phyloP scores from a whole-genome alignment of 345 rosid species.

The Brassica nigra region DNA sequence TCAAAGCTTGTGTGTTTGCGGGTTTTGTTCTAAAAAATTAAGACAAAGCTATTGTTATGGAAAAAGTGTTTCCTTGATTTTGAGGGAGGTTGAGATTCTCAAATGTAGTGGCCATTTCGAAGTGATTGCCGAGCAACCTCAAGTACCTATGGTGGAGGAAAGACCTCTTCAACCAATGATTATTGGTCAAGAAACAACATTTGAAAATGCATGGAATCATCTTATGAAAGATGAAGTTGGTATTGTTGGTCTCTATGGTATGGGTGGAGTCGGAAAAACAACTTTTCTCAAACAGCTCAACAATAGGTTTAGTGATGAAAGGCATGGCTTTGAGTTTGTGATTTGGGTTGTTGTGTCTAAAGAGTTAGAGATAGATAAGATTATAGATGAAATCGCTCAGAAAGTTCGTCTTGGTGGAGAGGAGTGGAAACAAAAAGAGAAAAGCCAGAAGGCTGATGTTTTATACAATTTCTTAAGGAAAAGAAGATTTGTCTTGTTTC shows the following conservation, averaged over 20 bases:
- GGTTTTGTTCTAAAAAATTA: background rate
- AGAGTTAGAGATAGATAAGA: no score
- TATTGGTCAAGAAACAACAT: conserved; percentile 14
- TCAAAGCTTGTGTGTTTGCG: conserved; percentile 1
- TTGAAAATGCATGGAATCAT: conserved; percentile 8
- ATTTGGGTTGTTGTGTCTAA: background rate
- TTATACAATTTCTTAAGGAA: no score
- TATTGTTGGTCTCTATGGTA: conserved; percentile 24
- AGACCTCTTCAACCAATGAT: background rate
- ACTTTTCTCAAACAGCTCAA: background rate
- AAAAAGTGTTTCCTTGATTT: background rate
- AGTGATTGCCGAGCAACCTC: background rate
- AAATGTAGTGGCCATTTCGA: background rate
- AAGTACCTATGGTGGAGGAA: background rate
- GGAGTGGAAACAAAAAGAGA: no score
- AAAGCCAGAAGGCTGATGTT: no score
- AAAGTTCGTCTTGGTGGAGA: no score
- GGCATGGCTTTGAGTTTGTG: background rate
- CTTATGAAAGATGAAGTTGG: background rate
- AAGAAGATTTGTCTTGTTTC: no score
- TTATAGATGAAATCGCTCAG: no score
- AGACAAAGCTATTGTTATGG: background rate
- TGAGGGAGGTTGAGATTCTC: background rate
- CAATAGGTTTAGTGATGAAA: background rate
- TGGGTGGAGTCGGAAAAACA: background rate